phyloP scores from a whole-genome alignment of 139 green algal species.

The Closterium sp. region DNA sequence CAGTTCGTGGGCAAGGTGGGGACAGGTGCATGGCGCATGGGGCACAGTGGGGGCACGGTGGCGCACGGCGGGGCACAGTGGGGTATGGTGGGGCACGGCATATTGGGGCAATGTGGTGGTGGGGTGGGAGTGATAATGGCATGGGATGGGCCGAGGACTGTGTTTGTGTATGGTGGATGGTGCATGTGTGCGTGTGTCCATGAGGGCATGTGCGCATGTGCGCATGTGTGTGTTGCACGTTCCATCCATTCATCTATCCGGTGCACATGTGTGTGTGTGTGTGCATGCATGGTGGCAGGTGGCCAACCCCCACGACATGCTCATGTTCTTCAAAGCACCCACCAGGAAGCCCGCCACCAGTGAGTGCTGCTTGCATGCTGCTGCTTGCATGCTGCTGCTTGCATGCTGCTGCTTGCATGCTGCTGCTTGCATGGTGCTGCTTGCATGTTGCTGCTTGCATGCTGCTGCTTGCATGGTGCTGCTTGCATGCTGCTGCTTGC shows the following conservation, averaged over 20 bases:
- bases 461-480: background rate
- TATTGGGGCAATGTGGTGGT: background rate
- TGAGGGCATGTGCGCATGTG: background rate
- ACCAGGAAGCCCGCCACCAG: conserved; percentile 19
- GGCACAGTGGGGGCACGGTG: background rate
- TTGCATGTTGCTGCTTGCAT: background rate
- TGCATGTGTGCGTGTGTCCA: background rate
- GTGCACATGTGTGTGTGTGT: background rate
- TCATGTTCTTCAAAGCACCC: conserved; percentile 82
- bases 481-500: too few relatives aligned
- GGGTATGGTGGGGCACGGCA: too few relatives aligned
- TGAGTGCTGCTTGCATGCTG: background rate
- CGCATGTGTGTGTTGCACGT: background rate
- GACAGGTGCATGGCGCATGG: background rate
- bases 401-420: background rate
- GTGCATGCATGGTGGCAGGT: conserved; percentile 51
- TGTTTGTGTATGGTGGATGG: background rate
- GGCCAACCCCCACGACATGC: conserved; percentile 93
- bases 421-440: background rate
- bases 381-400: background rate
- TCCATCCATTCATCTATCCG: too few relatives aligned
- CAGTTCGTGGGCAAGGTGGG: conserved; percentile 84
- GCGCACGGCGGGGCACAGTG: too few relatives aligned
- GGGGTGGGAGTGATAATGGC: background rate
- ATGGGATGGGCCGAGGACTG: background rate